These are phyloP conservation scores for Hypericum androsaemum DNA, from an alignment of 345 rosid species.

Conservation along the genomic window DNA sequence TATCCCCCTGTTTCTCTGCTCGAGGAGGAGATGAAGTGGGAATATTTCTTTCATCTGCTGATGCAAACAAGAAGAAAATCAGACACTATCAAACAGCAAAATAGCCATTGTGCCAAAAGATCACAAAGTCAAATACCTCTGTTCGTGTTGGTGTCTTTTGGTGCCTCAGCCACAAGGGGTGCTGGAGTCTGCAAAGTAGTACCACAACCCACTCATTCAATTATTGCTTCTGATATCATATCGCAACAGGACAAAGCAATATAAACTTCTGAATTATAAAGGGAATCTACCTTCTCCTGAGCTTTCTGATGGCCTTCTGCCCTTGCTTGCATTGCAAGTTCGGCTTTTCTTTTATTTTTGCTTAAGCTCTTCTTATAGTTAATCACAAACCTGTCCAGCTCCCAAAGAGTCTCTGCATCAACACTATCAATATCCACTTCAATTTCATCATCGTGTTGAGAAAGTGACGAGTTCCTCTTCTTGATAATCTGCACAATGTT, in stretches of 20 bases:
- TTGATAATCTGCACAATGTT: slow-evolving; percentile 85
- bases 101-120: not conserved
- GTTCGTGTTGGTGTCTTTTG: slow-evolving; percentile 58
- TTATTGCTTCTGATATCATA: slow-evolving; percentile 4
- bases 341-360: slow-evolving; percentile 95
- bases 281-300: slow-evolving; percentile 42
- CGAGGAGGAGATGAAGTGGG: slow-evolving; percentile 41
- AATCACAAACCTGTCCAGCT: slow-evolving; percentile 90
- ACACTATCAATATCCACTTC: slow-evolving; percentile 97
- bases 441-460: slow-evolving; percentile 81
- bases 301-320: slow-evolving; percentile 50
- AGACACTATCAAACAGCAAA: slow-evolving; percentile 8
- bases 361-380: slow-evolving; percentile 93
- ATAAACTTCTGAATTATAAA: not conserved
- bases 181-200: slow-evolving; percentile 39
- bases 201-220: not conserved
- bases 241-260: not conserved
- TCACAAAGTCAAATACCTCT: slow-evolving; percentile 3
- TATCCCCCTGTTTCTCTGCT: slow-evolving; percentile 47
- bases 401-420: slow-evolving; percentile 98
- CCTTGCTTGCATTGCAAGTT: slow-evolving; percentile 75
- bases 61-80: slow-evolving; percentile 3
- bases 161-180: slow-evolving; percentile 34
- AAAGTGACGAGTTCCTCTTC: slow-evolving; percentile 77
- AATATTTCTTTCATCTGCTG: slow-evolving; percentile 47